Conservation (phyloP, 257 asterid species). For the Solanum chmielewskii region DNA sequence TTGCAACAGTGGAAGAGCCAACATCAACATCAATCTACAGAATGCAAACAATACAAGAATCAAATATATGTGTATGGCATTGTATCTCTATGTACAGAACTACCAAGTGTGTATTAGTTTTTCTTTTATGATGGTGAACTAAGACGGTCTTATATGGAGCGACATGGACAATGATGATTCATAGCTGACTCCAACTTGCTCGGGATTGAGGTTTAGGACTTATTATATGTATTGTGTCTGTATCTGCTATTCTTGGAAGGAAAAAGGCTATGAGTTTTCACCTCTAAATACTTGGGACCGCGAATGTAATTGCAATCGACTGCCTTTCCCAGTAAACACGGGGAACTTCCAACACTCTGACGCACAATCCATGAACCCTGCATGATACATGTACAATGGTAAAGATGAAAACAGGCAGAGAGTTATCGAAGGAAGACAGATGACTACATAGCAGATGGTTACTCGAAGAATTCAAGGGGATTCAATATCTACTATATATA, state of each 20-base stretch:
- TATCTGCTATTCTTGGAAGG: not conserved
- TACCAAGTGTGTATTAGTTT: no score
- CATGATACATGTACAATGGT: not conserved
- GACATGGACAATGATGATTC: not conserved
- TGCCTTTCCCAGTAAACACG: slow-evolving; percentile 93
- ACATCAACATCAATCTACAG: slow-evolving; percentile 86
- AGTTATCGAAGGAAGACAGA: not conserved
- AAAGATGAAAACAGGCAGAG: not conserved
- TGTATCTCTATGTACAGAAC: no score
- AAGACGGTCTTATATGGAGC: not conserved
- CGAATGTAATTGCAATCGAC: slow-evolving; percentile 94
- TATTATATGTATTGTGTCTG: not conserved
- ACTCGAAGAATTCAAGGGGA: not conserved
- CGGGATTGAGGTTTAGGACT: not conserved
- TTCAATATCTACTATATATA: not conserved
- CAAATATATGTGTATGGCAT: not conserved
- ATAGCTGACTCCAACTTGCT: not conserved
- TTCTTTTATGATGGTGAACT: not conserved
- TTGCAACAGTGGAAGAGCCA: slow-evolving; percentile 96
- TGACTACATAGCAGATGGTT: not conserved
- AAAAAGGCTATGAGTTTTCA: slow-evolving; percentile 8
- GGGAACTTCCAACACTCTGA: slow-evolving; percentile 99
- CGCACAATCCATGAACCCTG: slow-evolving; percentile 99
- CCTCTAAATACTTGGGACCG: slow-evolving; percentile 82
- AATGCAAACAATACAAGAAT: not conserved